These are phyloP conservation scores for Malus domestica DNA, from an alignment of 306 rosid species.

Conservation along the genomic window ASM211411v1 NC_041789.1:27332001-27332500, in stretches of 20 bases:
- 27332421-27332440: rapidly evolving
- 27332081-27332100: too few species aligned
- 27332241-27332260: too few species aligned
- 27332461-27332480: rapidly evolving
- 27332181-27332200: too few species aligned
- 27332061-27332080: too few species aligned
- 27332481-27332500: background rate
- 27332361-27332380: background rate
- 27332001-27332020: rapidly evolving
- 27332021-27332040: too few species aligned
- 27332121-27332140: too few species aligned
- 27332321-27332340: background rate
- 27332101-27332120: too few species aligned
- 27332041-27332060: rapidly evolving
- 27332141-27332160: rapidly evolving
- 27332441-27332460: rapidly evolving
- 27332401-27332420: background rate
- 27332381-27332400: background rate
- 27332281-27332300: background rate
- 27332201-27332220: too few species aligned
- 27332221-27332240: too few species aligned
- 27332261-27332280: too few species aligned
- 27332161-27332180: too few species aligned
- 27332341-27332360: background rate
- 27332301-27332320: background rate